These are phyloP conservation scores for Stephanodiscus minutulus DNA, from an alignment of 108 stramenopile species.

Conservation along the genomic window DNA sequence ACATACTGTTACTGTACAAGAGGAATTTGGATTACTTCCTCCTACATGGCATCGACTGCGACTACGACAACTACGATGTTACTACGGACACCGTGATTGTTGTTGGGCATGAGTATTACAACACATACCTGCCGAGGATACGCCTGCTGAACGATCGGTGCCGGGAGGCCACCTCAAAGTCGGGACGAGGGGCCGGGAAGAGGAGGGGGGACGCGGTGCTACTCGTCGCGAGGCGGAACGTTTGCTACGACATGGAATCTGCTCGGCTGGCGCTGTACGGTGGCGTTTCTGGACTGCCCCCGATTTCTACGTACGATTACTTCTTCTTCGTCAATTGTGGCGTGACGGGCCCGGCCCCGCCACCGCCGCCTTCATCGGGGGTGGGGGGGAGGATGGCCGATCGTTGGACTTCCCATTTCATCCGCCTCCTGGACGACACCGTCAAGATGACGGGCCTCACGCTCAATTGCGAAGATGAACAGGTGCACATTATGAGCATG, in stretches of 20 bases:
- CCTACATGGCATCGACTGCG: background rate
- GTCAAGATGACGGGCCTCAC: slow-evolving; percentile 38
- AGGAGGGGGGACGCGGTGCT: background rate
- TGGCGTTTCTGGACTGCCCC: slow-evolving; percentile 3
- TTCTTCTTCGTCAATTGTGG: slow-evolving; percentile 39
- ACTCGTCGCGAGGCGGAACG: slow-evolving; percentile 4
- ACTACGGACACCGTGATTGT: background rate
- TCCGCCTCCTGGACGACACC: slow-evolving; percentile 3
- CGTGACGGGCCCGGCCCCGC: slow-evolving; percentile 8
- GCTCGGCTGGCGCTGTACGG: background rate
- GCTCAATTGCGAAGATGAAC: slow-evolving; percentile 11
- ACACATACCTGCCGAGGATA: background rate
- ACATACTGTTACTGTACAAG: background rate
- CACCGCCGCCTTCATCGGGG: too few species aligned
- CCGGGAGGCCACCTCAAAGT: background rate
- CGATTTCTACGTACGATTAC: slow-evolving; percentile 19
- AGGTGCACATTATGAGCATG: slow-evolving; percentile 26
- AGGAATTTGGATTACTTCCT: slow-evolving; percentile 2
- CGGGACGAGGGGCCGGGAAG: too few species aligned
- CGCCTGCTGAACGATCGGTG: background rate
- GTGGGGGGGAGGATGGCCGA: too few species aligned
- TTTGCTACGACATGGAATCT: slow-evolving; percentile 36
- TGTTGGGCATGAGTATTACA: slow-evolving; percentile 7
- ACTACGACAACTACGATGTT: background rate
- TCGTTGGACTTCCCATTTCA: slow-evolving; percentile 22